Base-by-base conservation (phyloP, 2,329 filamentous ascomycete species). In the Elsinoe australis region DNA sequence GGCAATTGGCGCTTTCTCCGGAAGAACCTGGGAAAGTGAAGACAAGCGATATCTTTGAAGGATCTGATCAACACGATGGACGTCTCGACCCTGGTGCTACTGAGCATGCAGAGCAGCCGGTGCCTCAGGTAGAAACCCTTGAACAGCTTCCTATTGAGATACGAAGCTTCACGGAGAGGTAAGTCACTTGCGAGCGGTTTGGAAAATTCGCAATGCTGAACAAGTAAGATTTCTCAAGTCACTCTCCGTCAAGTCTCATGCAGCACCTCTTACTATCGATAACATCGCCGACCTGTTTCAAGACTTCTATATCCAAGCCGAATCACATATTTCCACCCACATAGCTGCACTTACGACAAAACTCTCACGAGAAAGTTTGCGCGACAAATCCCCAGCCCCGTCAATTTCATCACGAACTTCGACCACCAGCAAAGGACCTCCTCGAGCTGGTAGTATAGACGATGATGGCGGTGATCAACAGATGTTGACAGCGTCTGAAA, bases 121-220 rank as follows among this genome's bases (percentile, higher is more conserved):
- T 52, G 14, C 57, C 59, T 53, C 41, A 65, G 46, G 57, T 63
- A 3, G 77, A 86, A 53, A 82, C 86, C 50, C 82, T 92, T 54
- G 87, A 94, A 58, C 85, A 95, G 60, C 79, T 98, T 33, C 92
- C 92, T 10, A 92, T 95, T 59, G 92, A 98, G 73, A 78, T 98
- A 51, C 77, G 92, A 51, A 92, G 87, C 64, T 70, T 95, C 61
- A 87, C 85, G 15, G 90, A 96, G 66, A 86, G 85, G 87, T 88
- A 71, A 52, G 64, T 55, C 15, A n/a, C 15, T 7, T 5, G 21
- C 2, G 7, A 44, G 34, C 3, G 9, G 47, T 29, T 28, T 4
- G 10, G 35, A 24, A 39, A 8, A 15, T 38, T 32, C 26, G 12
- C 28, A 29, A 38, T 39, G 21, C 17, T 48, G 42, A 32, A 18